These are phyloP conservation scores for Cladophialophora immunda DNA, from an alignment of 2,329 filamentous ascomycete species.

Conservation along the genomic window DNA sequence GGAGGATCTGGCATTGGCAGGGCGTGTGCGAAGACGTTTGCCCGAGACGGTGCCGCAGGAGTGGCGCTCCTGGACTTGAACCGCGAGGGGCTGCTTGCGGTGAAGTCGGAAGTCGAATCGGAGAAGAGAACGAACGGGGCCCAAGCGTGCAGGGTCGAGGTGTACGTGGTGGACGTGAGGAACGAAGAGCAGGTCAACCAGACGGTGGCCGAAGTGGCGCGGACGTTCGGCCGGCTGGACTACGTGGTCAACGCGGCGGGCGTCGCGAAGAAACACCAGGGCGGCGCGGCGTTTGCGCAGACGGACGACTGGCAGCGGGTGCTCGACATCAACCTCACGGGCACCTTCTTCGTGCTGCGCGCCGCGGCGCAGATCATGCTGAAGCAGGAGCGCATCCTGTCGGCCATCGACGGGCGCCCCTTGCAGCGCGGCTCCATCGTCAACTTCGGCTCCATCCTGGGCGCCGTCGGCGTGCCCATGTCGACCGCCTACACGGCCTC, in stretches of 20 bases:
- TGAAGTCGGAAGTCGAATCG: constrained; percentile 28
- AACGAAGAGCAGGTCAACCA: constrained; percentile 61
- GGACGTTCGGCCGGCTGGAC: constrained; percentile 58
- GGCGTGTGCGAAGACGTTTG: constrained; percentile 32
- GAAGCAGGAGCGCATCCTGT: constrained; percentile 52
- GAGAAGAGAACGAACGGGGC: not conserved
- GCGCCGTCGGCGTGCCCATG: constrained; percentile 48
- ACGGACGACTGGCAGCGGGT: constrained; percentile 52
- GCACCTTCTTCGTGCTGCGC: constrained; percentile 53
- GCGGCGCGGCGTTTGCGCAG: constrained; percentile 37
- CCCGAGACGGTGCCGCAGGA: constrained; percentile 32
- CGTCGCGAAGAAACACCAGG: constrained; percentile 41
- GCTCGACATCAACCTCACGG: constrained; percentile 55
- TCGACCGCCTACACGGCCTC: constrained; percentile 52
- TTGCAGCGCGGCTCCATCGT: constrained; percentile 59
- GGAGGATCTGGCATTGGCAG: constrained; percentile 33
- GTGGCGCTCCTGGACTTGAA: constrained; percentile 32
- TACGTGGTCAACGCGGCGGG: constrained; percentile 43
- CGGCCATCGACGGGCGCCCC: constrained; percentile 45
- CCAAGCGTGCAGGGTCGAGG: constrained; percentile 15
- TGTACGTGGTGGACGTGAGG: constrained; percentile 54
- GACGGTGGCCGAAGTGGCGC: constrained; percentile 63
- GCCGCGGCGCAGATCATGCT: constrained; percentile 56
- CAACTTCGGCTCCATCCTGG: constrained; percentile 52
- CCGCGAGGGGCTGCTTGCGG: constrained; percentile 18